Percentiles rank a stretch among this genome's conserved stretches.
Evolutionary conservation across 129 eudicot genomes (phyloP).

Genomic region (Artemisia argyi): DNA sequence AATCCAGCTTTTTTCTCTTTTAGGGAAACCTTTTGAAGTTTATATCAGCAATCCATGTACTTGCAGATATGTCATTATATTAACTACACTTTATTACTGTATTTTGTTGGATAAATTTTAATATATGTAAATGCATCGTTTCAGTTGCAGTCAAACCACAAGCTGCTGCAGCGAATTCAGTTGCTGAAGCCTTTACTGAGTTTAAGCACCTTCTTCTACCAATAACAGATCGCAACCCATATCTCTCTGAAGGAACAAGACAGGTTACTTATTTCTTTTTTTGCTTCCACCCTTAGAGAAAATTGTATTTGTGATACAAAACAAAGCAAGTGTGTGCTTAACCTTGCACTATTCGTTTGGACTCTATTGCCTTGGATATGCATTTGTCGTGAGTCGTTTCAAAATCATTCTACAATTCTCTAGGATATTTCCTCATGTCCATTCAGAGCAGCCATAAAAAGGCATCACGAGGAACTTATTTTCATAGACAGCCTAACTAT

Average conservation of each 20-base stretch:
- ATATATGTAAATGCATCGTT: slow-evolving; percentile 17
- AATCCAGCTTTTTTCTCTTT: not conserved
- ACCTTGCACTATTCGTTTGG: too few relatives aligned
- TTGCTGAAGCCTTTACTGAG: slow-evolving; percentile 63
- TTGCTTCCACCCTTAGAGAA: not conserved
- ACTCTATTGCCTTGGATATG: too few relatives aligned
- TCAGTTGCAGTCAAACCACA: slow-evolving; percentile 63
- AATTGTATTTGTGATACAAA: not conserved
- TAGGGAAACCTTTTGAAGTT: not conserved
- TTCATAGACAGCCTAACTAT: too few relatives aligned
- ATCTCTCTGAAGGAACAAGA: slow-evolving; percentile 94
- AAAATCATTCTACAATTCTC: too few relatives aligned
- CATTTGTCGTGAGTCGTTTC: not conserved
- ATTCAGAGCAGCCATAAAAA: too few relatives aligned
- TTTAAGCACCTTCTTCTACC: slow-evolving; percentile 96
- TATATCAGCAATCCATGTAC: slow-evolving; percentile 6
- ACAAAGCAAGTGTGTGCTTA: not conserved
- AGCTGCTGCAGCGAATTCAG: slow-evolving; percentile 59
- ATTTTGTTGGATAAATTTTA: slow-evolving; percentile 14
- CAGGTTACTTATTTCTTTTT: slow-evolving; percentile 52
- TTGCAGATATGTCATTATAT: slow-evolving; percentile 11
- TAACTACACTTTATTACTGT: not conserved
- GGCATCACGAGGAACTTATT: too few relatives aligned
- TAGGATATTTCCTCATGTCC: too few relatives aligned
- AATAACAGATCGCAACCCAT: slow-evolving; percentile 89